Evolutionary conservation across 2,329 filamentous ascomycete genomes (phyloP).

Genomic region (Colletotrichum tropicicola): DNA sequence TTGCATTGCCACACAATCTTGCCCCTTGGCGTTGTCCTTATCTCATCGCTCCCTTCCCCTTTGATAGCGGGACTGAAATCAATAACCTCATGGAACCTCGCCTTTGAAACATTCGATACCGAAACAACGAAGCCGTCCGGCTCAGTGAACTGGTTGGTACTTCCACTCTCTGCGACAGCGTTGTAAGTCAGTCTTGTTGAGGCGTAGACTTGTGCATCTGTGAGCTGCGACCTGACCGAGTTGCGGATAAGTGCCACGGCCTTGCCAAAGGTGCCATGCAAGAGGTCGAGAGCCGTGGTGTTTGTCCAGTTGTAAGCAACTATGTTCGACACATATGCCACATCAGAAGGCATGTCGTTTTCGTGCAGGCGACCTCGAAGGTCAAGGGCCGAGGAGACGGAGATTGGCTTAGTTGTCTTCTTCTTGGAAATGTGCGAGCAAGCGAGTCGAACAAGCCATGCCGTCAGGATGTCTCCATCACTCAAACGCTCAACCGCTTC

Average conservation of each 20-base stretch:
- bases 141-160: slow-evolving; percentile 21
- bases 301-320: slow-evolving; percentile 26
- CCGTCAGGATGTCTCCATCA: slow-evolving; percentile 21
- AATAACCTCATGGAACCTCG: slow-evolving; percentile 23
- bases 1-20: slow-evolving; percentile 26
- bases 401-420: neutral
- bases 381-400: slow-evolving; percentile 20
- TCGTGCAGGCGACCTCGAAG: slow-evolving; percentile 13
- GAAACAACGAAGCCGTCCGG: slow-evolving; percentile 16
- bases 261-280: slow-evolving; percentile 5
- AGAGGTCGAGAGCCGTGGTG: neutral
- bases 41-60: neutral
- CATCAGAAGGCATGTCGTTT: neutral
- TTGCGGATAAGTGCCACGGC: slow-evolving; percentile 2
- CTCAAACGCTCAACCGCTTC: neutral
- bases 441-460: slow-evolving; percentile 17
- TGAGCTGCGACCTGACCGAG: slow-evolving; percentile 8
- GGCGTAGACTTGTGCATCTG: slow-evolving; percentile 15
- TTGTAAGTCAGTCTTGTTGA: slow-evolving; percentile 15
- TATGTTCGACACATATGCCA: slow-evolving; percentile 16
- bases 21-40: slow-evolving; percentile 6
- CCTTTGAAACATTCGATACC: slow-evolving; percentile 17
- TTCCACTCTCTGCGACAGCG: slow-evolving; percentile 21
- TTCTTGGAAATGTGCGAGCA: neutral
- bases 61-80: slow-evolving; percentile 19